Evolutionary conservation across 2,329 filamentous ascomycete genomes (phyloP), one percentile per base, ranked within the genome.

Genomic region (Coniella vitis): DNA sequence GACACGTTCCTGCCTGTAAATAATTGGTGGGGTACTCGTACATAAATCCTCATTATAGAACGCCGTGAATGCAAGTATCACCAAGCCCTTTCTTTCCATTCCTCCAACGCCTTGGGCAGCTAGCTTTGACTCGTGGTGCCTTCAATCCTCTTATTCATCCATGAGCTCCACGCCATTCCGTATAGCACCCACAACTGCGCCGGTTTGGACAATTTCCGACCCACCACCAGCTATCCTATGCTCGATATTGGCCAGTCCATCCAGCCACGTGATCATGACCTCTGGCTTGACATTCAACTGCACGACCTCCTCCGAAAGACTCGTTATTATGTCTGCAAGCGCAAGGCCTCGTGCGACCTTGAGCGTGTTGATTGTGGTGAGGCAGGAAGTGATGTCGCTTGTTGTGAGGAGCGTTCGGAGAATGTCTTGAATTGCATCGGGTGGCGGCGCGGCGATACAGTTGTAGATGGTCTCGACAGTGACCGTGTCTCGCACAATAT

Each of bases 401-500:
- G 87, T 96, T 47, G 79, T 83, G 22, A 97, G 78, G 29, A 98
- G 75, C 0, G 89, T 95, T 56, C 85, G 78, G 56, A 90, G 75
- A 47, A 98, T 97, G 58, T 86, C 81, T 56, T 80, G 77, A 61
- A 97, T 89, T 59, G 95, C 91, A 20, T 84, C 81, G 1, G 93
- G 93, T 57, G 94, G 90, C 4, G 93, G 93, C 2, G 91, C 91
- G 8, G 93, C 93, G 62, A 98, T 95, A 67, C 93, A 98, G 67
- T 90, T 90, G 74, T 96, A 98, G 61, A 98, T 97, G 7, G 87
- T 89, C 63, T 95, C 86, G 32, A 87, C 95, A 57, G 96, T 95
- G 57, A 88, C 79, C 52, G 58, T 75, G 25, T 97, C 91, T 36
- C 89, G 78, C 48, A 84, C 74, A 22, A 90, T 81, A 47, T 84